These are phyloP conservation scores for Juncus effusus DNA, from an alignment of 176 grass and related monocot genomes.

Conservation along the genomic window DNA sequence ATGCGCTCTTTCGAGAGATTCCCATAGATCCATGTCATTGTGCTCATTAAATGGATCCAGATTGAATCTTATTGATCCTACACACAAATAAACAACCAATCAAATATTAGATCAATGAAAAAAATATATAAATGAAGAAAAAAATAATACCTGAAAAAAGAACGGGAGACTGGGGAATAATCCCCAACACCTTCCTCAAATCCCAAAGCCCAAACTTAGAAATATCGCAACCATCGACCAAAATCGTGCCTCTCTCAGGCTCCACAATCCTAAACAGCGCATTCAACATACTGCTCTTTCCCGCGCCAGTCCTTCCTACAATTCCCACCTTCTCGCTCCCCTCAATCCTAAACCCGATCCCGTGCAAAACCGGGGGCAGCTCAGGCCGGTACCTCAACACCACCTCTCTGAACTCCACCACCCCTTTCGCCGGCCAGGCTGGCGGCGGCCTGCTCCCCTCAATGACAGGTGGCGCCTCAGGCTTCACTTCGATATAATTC, in stretches of 20 bases:
- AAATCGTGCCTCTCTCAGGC: constrained; percentile 70
- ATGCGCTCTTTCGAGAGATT: constrained; percentile 95
- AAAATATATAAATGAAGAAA: constrained; percentile 15
- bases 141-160: constrained; percentile 85
- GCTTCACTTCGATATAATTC: constrained; percentile 83
- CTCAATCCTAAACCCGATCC: constrained; percentile 91
- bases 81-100: background rate
- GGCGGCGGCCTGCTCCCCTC: constrained; percentile 77
- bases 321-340: constrained; percentile 93
- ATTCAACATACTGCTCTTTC: constrained; percentile 99
- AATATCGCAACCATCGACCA: constrained; percentile 75
- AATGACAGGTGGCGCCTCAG: constrained; percentile 90
- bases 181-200: constrained; percentile 87
- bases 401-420: constrained; percentile 84
- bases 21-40: constrained; percentile 98
- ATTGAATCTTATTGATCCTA: constrained; percentile 96
- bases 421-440: constrained; percentile 87
- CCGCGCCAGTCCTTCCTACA: constrained; percentile 94
- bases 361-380: constrained; percentile 94
- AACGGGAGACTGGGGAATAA: constrained; percentile 94
- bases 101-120: background rate
- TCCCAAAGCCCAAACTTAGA: constrained; percentile 95
- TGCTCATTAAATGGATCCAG: constrained; percentile 97
- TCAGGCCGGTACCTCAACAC: constrained; percentile 87
- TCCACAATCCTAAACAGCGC: constrained; percentile 95